phyloP scores from a whole-genome alignment of 352 stramenopile species.

The Phytophthora pluvialis region DNA sequence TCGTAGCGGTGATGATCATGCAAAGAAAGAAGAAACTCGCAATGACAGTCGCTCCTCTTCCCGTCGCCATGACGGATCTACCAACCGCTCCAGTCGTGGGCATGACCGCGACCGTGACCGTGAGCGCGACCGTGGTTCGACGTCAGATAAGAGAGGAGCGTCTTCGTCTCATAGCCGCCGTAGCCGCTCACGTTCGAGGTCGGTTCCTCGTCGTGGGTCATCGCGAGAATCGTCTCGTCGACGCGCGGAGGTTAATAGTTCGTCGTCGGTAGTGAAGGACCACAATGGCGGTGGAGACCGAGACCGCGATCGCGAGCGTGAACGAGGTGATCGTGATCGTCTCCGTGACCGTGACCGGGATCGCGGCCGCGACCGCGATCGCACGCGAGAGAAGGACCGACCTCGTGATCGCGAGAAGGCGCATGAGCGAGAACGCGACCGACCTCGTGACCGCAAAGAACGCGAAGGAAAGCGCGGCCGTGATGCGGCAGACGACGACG shows the following conservation, averaged over 20 bases:
- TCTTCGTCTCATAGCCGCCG: conserved; percentile 37
- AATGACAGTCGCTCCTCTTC: conserved; percentile 32
- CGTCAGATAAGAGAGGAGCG: conserved; percentile 30
- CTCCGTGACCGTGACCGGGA: conserved; percentile 34
- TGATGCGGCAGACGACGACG: conserved; percentile 39
- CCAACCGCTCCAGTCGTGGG: conserved; percentile 35
- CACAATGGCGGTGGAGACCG: conserved; percentile 27
- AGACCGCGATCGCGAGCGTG: conserved; percentile 23
- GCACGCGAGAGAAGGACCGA: conserved; percentile 38
- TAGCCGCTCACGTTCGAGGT: conserved; percentile 53
- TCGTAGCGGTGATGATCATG: conserved; percentile 25
- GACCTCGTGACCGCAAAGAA: conserved; percentile 44
- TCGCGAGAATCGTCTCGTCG: conserved; percentile 40
- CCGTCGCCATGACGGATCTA: conserved; percentile 43
- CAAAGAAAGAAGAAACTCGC: conserved; percentile 21
- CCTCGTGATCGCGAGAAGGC: conserved; percentile 40
- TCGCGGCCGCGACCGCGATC: conserved; percentile 24
- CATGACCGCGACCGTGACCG: conserved; percentile 24
- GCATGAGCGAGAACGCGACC: conserved; percentile 34
- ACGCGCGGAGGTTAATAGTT: conserved; percentile 32
- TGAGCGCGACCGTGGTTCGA: conserved; percentile 31
- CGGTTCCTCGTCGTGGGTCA: conserved; percentile 46
- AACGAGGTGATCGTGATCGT: conserved; percentile 34
- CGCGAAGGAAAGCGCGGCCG: conserved; percentile 45
- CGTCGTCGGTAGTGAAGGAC: conserved; percentile 36